Evolutionary conservation across 2,329 filamentous ascomycete species (phyloP), one percentile per base, ranked within the genome.

Genomic region (Cytospora mali): DNA sequence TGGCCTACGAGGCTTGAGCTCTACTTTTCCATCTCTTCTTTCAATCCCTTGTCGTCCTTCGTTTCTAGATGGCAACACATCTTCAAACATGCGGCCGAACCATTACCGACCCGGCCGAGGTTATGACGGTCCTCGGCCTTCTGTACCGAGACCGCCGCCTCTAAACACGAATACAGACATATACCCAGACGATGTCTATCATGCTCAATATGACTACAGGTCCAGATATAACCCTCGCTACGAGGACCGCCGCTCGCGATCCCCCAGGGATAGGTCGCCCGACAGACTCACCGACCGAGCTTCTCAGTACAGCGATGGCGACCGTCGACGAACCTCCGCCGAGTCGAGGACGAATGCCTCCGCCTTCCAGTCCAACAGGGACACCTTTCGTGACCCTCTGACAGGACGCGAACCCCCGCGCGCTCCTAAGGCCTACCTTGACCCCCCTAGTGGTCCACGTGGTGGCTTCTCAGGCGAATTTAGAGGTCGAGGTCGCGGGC

Each of bases 391-490:
- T 60, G 84, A 87, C 69, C 72, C 81, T 68, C 67, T 82, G 72
- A 73, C 79, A 31, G 80, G 83, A 14, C 83, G 89, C 67, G 91
- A 96, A 66, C 88, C 91, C 2, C 93, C 93, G 3, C 84, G 92
- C 61, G 93, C 91, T 0, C 92, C 93, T 13, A 92, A 93, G 74
- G 91, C 90, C 4, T 79, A 93, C 62, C 84, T 90, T 64, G 91
- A 94, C 65, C 77, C 85, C 31, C 84, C 86, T n/a, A 85, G 83
- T 66, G 87, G 87, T 31, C 88, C 87, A 16, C 84, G 90, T 62
- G 88, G 88, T 50, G 86, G 85, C 10, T 91, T 88, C 71, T 78
- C 79, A 3, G 82, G 85, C 27, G 90, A 92, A 58, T 88, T 87
- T 68, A 85, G 81, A 69, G 87, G 80, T 65, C 84, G 82, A 74